Evolutionary conservation across 2,329 filamentous ascomycete genomes (phyloP), one percentile per base, ranked within the genome.

Genomic region (Parastagonospora avenae): DNA sequence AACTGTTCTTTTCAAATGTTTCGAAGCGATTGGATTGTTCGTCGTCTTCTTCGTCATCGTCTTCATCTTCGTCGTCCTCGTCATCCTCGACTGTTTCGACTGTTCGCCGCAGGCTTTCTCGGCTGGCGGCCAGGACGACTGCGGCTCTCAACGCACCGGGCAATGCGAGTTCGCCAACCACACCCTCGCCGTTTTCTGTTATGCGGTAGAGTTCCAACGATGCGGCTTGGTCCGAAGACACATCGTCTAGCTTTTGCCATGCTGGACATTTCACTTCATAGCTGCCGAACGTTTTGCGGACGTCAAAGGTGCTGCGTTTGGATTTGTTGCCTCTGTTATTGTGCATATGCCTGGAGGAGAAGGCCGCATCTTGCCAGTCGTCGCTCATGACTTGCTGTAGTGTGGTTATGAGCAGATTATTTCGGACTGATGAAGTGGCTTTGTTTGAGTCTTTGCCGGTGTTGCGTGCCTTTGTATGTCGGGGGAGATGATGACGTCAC

Each of bases 1-100:
- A 65, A 38, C 58, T 62, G 44, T 66, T 66, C 42, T 65, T 66
- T 15, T 66, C 63, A 24, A 66, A 66, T 0, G 53, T 62, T 31
- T 52, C 37, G 50, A 66, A 64, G 27, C 63, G 60, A 15, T 36
- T 39, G 1, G 40, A 27, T 9, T 56, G 8, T 8, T 48, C 50
- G 1, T 49, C 49, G 2, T 44, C 45, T 2, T 52, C 50, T 4
- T 44, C 7, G 2, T 53, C 50, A 28, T 48, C 48, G 12, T 44
- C 29, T 28, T 48, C 51, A 8, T 49, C 47, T 2, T 42, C 52
- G 1, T 46, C 48, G 1, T 47, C 40, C 1, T 51, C 42, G 2
- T 51, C 50, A 3, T 44, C 8, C 30, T 58, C 52, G 8, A 56
- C 10, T 3, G 52, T 46, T 12, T 48, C 36, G 2, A 59, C 38